Evolutionary conservation across 2,329 filamentous ascomycete genomes (phyloP).

Genomic region (Shiraia bambusicola): DNA sequence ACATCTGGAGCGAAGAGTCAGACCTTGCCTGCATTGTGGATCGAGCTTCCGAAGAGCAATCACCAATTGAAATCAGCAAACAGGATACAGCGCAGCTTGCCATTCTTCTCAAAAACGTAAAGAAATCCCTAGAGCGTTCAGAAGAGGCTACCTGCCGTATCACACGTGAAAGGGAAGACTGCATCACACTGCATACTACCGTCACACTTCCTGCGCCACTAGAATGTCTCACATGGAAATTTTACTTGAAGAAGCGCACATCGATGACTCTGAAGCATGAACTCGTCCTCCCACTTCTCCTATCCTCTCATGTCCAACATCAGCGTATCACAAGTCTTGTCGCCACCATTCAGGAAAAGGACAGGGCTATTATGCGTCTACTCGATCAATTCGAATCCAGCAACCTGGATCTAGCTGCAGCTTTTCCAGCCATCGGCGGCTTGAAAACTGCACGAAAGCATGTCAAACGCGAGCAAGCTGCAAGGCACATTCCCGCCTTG

Average conservation of each 20-base stretch:
- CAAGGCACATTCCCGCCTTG: conserved; percentile 57
- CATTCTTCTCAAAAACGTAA: conserved; percentile 66
- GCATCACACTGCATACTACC: conserved; percentile 56
- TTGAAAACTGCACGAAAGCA: conserved; percentile 48
- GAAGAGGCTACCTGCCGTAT: conserved; percentile 40
- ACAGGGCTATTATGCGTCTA: conserved; percentile 59
- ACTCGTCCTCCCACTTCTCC: conserved; percentile 57
- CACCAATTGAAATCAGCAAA: conserved; percentile 72
- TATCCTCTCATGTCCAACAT: conserved; percentile 50
- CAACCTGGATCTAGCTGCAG: conserved; percentile 56
- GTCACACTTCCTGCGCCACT: conserved; percentile 65
- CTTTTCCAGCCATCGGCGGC: conserved; percentile 58
- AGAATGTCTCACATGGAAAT: conserved; percentile 64
- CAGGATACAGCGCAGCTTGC: conserved; percentile 64
- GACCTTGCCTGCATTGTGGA: conserved; percentile 62
- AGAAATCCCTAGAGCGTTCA: conserved; percentile 48
- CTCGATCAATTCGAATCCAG: conserved; percentile 60
- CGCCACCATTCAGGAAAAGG: conserved; percentile 57
- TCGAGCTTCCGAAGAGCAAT: conserved; percentile 63
- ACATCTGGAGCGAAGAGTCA: conserved; percentile 71
- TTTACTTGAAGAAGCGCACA: conserved; percentile 54
- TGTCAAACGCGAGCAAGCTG: conserved; percentile 54
- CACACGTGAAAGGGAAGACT: conserved; percentile 36
- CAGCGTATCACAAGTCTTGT: conserved; percentile 53
- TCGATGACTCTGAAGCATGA: conserved; percentile 49